Percentiles rank a stretch among this genome's conserved stretches.
These are phyloP conservation scores for Solanum corneliomulleri DNA, from an alignment of 257 asterid species.

Conservation along the genomic window DNA sequence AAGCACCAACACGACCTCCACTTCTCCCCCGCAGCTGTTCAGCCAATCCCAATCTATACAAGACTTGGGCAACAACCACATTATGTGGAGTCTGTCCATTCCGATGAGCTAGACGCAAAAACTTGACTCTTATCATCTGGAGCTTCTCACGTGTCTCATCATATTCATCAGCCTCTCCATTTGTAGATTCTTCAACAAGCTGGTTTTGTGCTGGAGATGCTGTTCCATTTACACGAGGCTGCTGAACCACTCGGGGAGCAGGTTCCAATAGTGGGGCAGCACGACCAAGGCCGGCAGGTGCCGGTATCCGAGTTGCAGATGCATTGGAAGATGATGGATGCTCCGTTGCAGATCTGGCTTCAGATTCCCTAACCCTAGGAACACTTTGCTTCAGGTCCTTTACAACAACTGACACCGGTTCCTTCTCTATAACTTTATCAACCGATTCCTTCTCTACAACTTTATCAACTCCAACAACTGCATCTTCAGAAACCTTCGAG, in stretches of 20 bases:
- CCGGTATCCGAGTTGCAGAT: conserved; percentile 15
- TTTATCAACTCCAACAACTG: conserved; percentile 15
- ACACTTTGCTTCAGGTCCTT: conserved; percentile 15
- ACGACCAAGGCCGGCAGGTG: conserved; percentile 85
- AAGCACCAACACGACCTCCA: conserved; percentile 81
- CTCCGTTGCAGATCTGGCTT: conserved; percentile 24
- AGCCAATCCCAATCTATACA: conserved; percentile 92
- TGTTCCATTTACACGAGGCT: conserved; percentile 77
- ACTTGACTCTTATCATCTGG: conserved; percentile 96
- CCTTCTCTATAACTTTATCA: conserved; percentile 8
- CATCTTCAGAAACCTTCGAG: conserved; percentile 17
- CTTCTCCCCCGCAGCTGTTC: conserved; percentile 94
- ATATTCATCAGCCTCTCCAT: conserved; percentile 77
- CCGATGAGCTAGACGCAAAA: conserved; percentile 89
- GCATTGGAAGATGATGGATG: conserved; percentile 26
- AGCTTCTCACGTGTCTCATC: conserved; percentile 99
- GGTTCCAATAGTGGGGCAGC: conserved; percentile 75
- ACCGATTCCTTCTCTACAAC: conserved; percentile 8
- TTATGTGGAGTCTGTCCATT: conserved; percentile 98
- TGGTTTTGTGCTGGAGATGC: conserved; percentile 50
- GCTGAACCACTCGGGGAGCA: conserved; percentile 61
- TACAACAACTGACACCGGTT: conserved; percentile 19
- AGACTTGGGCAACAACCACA: conserved; percentile 95
- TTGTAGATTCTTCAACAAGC: conserved; percentile 56
- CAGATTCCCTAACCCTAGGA: conserved; percentile 11